These are phyloP conservation scores for Chrysanthemum seticuspe DNA, from an alignment of 129 eudicot species.

Conservation along the genomic window DNA sequence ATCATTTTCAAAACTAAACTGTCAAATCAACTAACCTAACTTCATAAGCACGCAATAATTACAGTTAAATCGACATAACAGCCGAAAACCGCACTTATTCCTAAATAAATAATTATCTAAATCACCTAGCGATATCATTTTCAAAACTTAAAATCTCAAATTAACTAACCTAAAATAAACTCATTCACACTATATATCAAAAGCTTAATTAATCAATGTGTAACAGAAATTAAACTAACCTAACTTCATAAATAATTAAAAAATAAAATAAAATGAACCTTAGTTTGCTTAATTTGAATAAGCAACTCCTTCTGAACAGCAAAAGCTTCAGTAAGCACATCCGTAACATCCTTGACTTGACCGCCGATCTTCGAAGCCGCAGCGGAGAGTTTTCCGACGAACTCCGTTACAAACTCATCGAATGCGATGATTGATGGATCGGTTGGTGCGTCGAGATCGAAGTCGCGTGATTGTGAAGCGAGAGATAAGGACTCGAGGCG, in stretches of 20 bases:
- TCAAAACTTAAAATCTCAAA: no score
- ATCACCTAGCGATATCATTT: no score
- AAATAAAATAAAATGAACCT: conserved; percentile 33
- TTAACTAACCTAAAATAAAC: no score
- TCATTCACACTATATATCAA: no score
- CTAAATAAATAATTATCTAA: no score
- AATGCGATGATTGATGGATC: conserved; percentile 88
- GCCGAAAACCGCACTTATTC: no score
- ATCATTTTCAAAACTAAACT: no score
- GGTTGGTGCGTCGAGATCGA: conserved; percentile 39
- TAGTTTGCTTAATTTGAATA: conserved; percentile 63
- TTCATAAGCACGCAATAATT: no score
- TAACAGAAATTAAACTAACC: no score
- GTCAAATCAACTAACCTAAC: no score
- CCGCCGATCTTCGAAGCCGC: conserved; percentile 91
- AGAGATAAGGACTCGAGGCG: conserved; percentile 67
- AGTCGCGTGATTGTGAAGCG: conserved; percentile 39
- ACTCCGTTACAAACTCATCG: conserved; percentile 60
- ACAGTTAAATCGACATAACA: no score
- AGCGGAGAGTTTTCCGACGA: conserved; percentile 48
- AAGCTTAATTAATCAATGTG: background rate
- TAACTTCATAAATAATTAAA: background rate
- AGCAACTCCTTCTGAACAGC: conserved; percentile 77
- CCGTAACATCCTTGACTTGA: conserved; percentile 66
- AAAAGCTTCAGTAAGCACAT: conserved; percentile 59